Conservation (phyloP, 2,329 filamentous ascomycete genomes). For the Simplicillium sp. region DNA sequence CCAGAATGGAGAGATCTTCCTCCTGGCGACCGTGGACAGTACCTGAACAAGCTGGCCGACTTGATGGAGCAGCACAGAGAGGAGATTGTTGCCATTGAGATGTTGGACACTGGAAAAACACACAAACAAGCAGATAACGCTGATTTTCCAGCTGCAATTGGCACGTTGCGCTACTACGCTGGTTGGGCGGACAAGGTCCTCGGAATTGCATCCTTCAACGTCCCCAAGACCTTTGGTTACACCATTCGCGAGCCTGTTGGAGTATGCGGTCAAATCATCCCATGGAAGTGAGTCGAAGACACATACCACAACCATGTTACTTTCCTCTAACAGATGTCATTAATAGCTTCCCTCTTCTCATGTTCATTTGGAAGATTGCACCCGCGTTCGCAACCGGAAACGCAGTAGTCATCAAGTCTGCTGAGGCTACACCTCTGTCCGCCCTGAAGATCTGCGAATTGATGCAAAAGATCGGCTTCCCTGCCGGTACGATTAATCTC, state of each 20-base stretch:
- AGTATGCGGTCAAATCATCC: constrained; percentile 76
- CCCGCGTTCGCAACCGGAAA: constrained; percentile 64
- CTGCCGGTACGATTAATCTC: constrained; percentile 64
- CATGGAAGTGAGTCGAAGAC: constrained; percentile 60
- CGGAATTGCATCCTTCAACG: constrained; percentile 69
- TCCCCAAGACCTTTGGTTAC: constrained; percentile 61
- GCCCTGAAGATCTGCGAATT: constrained; percentile 53
- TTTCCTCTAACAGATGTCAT: background rate
- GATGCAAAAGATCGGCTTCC: constrained; percentile 67
- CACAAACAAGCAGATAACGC: no score
- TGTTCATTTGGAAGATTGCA: constrained; percentile 72
- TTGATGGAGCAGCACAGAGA: constrained; percentile 53
- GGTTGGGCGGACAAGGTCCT: constrained; percentile 83
- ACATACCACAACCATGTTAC: no score
- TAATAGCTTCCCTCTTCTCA: constrained; percentile 56
- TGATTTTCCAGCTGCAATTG: constrained; percentile 38
- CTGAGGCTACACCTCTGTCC: constrained; percentile 67
- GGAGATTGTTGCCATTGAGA: constrained; percentile 41
- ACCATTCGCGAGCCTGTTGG: constrained; percentile 48
- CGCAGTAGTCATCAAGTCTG: constrained; percentile 61
- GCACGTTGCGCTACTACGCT: constrained; percentile 30
- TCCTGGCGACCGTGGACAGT: constrained; percentile 51
- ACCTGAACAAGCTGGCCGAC: constrained; percentile 60
- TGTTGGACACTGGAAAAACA: constrained; percentile 60
- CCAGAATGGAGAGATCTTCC: constrained; percentile 57